A percentile compares a stretch with the other conserved stretches of the same genome.
phyloP scores from a whole-genome alignment of 352 stramenopile species.

The Phytophthora parvispora region DNA sequence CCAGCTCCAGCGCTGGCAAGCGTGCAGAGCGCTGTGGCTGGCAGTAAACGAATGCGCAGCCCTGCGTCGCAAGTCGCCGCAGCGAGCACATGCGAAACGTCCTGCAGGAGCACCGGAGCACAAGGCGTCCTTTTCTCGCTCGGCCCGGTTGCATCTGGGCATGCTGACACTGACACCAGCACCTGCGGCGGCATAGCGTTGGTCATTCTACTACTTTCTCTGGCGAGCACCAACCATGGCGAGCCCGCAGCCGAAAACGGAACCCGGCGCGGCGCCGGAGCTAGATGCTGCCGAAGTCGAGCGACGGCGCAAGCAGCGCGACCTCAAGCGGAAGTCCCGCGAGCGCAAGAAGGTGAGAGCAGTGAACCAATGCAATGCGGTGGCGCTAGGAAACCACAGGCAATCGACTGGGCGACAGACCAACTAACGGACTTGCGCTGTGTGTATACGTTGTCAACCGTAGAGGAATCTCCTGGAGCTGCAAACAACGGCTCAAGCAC shows the following conservation, averaged over 20 bases:
- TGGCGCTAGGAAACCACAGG: background rate
- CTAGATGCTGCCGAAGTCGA: conserved; percentile 40
- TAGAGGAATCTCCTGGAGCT: conserved; percentile 48
- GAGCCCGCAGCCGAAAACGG: conserved; percentile 26
- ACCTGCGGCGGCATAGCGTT: conserved; percentile 18
- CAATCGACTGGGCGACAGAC: background rate
- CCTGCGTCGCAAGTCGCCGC: conserved; percentile 23
- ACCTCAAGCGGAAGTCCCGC: conserved; percentile 55
- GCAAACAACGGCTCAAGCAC: conserved; percentile 42
- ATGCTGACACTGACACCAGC: conserved; percentile 36
- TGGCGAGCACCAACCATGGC: conserved; percentile 29
- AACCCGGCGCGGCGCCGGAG: conserved; percentile 9
- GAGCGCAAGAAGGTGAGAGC: conserved; percentile 53
- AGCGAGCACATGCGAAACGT: conserved; percentile 40
- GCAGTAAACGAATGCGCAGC: conserved; percentile 37
- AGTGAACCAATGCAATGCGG: background rate
- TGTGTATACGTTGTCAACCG: background rate
- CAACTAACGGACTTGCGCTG: background rate
- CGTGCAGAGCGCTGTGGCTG: conserved; percentile 29
- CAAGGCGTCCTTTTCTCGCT: conserved; percentile 45
- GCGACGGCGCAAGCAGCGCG: conserved; percentile 51
- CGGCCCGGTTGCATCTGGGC: conserved; percentile 30
- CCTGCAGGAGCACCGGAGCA: conserved; percentile 17
- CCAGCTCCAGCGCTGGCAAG: conserved; percentile 23
- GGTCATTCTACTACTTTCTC: conserved; percentile 41